phyloP scores from a whole-genome alignment of 495 filamentous ascomycete species.

The Friedmanniomyces simplex region DNA sequence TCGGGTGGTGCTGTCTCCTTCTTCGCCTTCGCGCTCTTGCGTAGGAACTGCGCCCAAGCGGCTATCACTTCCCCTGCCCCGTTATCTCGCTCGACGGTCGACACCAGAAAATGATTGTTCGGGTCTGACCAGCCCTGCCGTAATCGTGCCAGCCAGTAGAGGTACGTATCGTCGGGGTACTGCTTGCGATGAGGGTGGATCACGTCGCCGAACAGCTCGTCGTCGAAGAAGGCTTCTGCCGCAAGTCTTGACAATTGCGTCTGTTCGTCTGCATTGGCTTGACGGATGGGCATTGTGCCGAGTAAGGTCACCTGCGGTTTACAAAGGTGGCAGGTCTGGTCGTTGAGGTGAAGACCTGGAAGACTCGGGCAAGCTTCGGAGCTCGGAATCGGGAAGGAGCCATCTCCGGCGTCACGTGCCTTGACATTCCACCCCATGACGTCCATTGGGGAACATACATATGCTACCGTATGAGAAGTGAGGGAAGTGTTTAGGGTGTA shows the following conservation, averaged over 20 bases:
- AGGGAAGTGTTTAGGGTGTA: too few relatives aligned
- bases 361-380: too few relatives aligned
- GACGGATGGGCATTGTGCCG: too few relatives aligned
- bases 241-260: not conserved
- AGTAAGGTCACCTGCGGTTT: too few relatives aligned
- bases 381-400: too few relatives aligned
- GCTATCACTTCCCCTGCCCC: not conserved
- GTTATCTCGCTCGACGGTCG: not conserved
- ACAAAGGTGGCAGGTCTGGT: too few relatives aligned
- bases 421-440: too few relatives aligned
- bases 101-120: not conserved
- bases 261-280: not conserved
- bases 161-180: slow-evolving; percentile 13
- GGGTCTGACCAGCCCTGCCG: slow-evolving; percentile 4
- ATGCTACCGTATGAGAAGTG: too few relatives aligned
- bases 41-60: not conserved
- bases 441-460: too few relatives aligned
- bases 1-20: not conserved
- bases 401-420: too few relatives aligned
- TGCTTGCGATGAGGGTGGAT: slow-evolving; percentile 19
- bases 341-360: too few relatives aligned
- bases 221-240: slow-evolving; percentile 16
- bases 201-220: slow-evolving; percentile 19
- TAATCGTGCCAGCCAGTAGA: slow-evolving; percentile 10
- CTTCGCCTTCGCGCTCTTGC: not conserved